These are phyloP conservation scores for Diaporthe batatas DNA, from an alignment of 2,329 filamentous ascomycete species.

Conservation along the genomic window DNA sequence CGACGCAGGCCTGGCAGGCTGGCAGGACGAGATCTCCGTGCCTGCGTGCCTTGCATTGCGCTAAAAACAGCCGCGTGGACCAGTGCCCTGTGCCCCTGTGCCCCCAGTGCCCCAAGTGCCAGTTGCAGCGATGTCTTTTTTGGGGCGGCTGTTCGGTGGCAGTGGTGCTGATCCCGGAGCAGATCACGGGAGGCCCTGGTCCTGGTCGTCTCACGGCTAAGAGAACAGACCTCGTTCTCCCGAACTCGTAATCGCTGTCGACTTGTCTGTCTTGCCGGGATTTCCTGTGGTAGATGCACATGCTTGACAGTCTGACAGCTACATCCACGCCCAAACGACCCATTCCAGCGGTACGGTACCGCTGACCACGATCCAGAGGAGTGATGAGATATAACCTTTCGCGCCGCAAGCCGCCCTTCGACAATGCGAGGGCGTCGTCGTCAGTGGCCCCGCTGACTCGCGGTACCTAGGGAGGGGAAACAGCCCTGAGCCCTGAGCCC, in stretches of 20 bases:
- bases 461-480: conserved; percentile 18
- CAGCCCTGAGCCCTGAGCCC: conserved; percentile 22
- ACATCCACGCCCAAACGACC: conserved; percentile 5
- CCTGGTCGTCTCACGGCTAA: background rate
- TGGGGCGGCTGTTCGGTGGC: conserved; percentile 20
- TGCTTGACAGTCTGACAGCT: too few species aligned
- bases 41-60: conserved; percentile 26
- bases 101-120: background rate
- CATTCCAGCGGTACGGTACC: conserved; percentile 16
- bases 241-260: conserved; percentile 10
- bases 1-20: background rate
- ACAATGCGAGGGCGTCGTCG: conserved; percentile 11
- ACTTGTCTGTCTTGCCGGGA: conserved; percentile 7
- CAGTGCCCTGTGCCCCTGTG: too few species aligned
- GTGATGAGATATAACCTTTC: background rate
- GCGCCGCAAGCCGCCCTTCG: conserved; percentile 23
- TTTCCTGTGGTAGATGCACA: conserved; percentile 10
- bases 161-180: conserved; percentile 29
- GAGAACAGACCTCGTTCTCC: conserved; percentile 36
- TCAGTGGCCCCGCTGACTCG: conserved; percentile 26
- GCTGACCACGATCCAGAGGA: too few species aligned
- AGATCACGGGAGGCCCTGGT: conserved; percentile 34
- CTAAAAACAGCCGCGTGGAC: conserved; percentile 35
- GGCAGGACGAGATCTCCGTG: conserved; percentile 22
- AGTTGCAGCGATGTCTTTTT: conserved; percentile 17